Percentiles rank a stretch among this genome's conserved stretches.
These are phyloP conservation scores for Hemerocallis citrina DNA, from an alignment of 106 monocot species.

Conservation along the genomic window DNA sequence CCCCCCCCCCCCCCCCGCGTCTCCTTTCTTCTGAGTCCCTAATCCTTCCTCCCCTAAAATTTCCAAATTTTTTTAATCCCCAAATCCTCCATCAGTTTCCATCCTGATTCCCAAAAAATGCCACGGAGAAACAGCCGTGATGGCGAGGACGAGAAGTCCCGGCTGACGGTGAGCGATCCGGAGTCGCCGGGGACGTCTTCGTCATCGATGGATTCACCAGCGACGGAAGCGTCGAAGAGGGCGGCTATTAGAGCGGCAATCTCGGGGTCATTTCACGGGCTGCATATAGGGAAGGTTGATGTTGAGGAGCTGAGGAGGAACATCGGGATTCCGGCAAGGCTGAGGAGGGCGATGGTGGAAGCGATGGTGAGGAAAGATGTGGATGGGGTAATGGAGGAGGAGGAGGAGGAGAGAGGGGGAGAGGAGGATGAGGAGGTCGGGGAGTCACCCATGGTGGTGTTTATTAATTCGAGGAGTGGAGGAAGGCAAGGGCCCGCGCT, in stretches of 20 bases:
- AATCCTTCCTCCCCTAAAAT: too few species aligned
- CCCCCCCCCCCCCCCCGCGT: too few species aligned
- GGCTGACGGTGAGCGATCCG: neutral
- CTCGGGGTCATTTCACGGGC: neutral
- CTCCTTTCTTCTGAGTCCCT: too few species aligned
- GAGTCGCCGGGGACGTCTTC: constrained; percentile 5
- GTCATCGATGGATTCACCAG: too few species aligned
- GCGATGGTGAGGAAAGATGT: constrained; percentile 12
- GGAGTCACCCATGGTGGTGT: constrained; percentile 47
- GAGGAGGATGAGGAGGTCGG: constrained; percentile 6
- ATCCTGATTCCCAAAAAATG: too few species aligned
- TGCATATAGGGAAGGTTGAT: constrained; percentile 1
- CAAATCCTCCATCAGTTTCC: too few species aligned
- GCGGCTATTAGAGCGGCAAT: constrained; percentile 9
- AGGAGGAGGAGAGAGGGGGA: neutral
- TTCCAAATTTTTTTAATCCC: too few species aligned
- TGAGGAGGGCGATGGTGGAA: constrained; percentile 27
- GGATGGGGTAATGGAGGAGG: constrained; percentile 4
- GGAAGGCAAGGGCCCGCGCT: constrained; percentile 42
- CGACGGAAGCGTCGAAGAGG: constrained; percentile 1
- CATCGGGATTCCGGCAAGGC: constrained; percentile 10
- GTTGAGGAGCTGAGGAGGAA: constrained; percentile 14
- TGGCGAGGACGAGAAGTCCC: neutral
- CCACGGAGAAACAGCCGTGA: neutral
- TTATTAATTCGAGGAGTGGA: constrained; percentile 52